phyloP scores from a whole-genome alignment of 169 alveolate species.

The Babesia sp. region DNA sequence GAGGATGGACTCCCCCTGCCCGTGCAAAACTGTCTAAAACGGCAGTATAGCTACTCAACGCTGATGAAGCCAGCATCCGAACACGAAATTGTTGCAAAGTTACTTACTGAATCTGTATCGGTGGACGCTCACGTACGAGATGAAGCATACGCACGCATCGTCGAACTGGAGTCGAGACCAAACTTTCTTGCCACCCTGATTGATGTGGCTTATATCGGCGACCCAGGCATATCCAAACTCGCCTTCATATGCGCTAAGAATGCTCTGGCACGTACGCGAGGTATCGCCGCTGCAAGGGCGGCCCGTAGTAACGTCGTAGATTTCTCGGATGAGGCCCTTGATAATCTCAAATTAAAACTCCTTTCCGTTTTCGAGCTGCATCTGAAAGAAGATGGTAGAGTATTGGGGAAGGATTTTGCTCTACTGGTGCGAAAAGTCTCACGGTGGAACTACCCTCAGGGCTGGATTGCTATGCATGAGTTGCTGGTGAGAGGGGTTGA shows the following conservation, averaged over 20 bases:
- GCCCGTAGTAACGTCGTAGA: conserved; percentile 8
- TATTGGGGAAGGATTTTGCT: conserved; percentile 45
- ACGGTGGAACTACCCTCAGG: conserved; percentile 53
- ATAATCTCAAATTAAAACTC: conserved; percentile 40
- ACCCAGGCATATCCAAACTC: conserved; percentile 46
- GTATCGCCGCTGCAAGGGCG: conserved; percentile 5
- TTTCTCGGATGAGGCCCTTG: background rate
- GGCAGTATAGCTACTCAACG: background rate
- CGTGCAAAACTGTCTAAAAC: background rate
- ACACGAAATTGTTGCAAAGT: conserved; percentile 25
- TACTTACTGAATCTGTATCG: conserved; percentile 39
- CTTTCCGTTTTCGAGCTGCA: conserved; percentile 2
- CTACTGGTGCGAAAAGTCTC: conserved; percentile 35
- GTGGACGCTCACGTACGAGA: conserved; percentile 28
- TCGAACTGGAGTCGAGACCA: conserved; percentile 46
- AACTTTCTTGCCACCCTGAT: conserved; percentile 45
- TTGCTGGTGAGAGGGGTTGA: conserved; percentile 18
- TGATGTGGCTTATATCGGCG: conserved; percentile 36
- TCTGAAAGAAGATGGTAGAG: background rate
- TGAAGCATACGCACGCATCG: conserved; percentile 31
- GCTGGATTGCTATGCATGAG: conserved; percentile 42
- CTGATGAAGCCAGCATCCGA: conserved; percentile 20
- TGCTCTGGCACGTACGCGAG: conserved; percentile 14
- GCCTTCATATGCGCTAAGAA: conserved; percentile 48
- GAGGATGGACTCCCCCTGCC: background rate